Base-by-base conservation (phyloP, 768 basidiomycete species). In the Megacollybia marginata region DNA sequence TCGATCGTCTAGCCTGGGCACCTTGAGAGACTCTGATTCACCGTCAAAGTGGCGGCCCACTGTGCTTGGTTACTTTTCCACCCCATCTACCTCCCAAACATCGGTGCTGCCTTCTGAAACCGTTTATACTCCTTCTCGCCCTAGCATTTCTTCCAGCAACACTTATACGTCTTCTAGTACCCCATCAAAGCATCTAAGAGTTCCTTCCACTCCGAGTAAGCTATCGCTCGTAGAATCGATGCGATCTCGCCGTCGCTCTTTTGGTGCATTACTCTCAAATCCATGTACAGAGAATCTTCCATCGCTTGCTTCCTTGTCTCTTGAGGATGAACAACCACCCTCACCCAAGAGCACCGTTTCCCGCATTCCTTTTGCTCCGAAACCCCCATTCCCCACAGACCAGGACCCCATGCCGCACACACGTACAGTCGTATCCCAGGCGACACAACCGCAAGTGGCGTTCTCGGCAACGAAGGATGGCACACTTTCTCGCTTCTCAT, bases 41-140 rank as follows among this genome's bases (percentile, higher is more conserved):
- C 58, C 69, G 10, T 69, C 76, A 46, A 76, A 67, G 63, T 82
- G 78, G 78, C 73, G 81, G n/a, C 82, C 85, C 10, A 80, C 74
- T 53, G 76, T 87, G 19, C 63, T 85, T 19, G 80, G 78, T 6
- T 79, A 85, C 55, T 86, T 86, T 58, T 67, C 75, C 28, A 72
- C 76, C 48, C 57, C 72, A 47, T 72, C 78, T 46, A 60, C 67
- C 31, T 67, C 75, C 40, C 75, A 72, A 58, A 54, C 67, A 45
- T 75, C 65, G 46, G 59, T 70, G 45, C 62, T 67, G 42, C 68
- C 72, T 31, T 71, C 73, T 15, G 77, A 73, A 43, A 63, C 65
- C 13, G 52, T 56, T 9, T 67, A 63, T 45, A 67, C 73, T 34
- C 70, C 66, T 34, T 74, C 80, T 15, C 74, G 80, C 32, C 80